Evolutionary conservation across 176 grass and related monocot genomes (phyloP).

Genomic region (Olyra latifolia): DNA sequence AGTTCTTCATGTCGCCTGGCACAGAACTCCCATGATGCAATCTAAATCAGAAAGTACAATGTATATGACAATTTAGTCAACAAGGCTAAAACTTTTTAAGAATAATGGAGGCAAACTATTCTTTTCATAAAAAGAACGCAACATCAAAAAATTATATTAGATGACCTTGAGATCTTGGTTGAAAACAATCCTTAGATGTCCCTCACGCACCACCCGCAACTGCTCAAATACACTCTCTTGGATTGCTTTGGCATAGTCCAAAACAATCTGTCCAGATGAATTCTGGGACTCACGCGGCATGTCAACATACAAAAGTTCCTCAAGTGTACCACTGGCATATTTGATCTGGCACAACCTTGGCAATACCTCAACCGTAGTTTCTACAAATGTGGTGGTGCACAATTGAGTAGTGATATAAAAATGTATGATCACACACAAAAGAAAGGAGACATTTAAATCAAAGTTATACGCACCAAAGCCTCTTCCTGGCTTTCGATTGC

Average conservation of each 20-base stretch:
- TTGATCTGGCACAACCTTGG: constrained; percentile 95
- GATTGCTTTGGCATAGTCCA: constrained; percentile 96
- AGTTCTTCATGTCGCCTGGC: constrained; percentile 92
- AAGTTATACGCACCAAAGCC: constrained; percentile 77
- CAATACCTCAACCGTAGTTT: constrained; percentile 96
- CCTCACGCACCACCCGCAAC: constrained; percentile 90
- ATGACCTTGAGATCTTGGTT: constrained; percentile 96
- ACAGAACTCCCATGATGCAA: constrained; percentile 97
- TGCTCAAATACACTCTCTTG: constrained; percentile 99
- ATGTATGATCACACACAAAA: constrained; percentile 4
- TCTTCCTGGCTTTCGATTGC: constrained; percentile 81
- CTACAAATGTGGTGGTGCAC: constrained; percentile 37
- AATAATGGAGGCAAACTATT: constrained; percentile 5
- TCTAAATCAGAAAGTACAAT: constrained; percentile 45
- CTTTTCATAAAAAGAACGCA: constrained; percentile 6
- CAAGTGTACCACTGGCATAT: constrained; percentile 93
- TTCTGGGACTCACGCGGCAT: constrained; percentile 97
- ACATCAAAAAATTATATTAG: not conserved
- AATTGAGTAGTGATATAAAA: not conserved
- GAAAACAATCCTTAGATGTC: constrained; percentile 94
- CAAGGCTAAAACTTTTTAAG: not conserved
- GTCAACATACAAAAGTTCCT: constrained; percentile 96
- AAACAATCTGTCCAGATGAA: constrained; percentile 82
- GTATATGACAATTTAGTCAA: constrained; percentile 3
- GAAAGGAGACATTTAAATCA: not conserved